A percentile compares a stretch with the other conserved stretches of the same genome.
These are phyloP conservation scores for Ramaria rubella DNA, from an alignment of 768 basidiomycete species.

Conservation along the genomic window DNA sequence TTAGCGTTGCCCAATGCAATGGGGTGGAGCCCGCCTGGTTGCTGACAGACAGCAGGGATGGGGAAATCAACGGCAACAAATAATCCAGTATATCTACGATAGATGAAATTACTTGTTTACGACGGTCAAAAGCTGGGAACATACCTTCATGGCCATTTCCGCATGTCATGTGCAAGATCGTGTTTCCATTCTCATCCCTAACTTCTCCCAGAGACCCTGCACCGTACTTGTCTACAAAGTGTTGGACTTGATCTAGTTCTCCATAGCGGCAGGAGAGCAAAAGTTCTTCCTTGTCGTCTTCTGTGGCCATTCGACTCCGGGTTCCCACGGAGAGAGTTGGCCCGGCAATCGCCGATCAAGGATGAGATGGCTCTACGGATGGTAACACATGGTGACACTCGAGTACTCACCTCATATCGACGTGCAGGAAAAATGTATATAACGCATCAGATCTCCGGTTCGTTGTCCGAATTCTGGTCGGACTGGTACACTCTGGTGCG, in stretches of 20 bases:
- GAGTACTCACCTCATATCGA: background rate
- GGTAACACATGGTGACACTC: too few relatives aligned
- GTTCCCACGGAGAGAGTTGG: background rate
- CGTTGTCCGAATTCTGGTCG: background rate
- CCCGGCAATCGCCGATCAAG: too few relatives aligned
- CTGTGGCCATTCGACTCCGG: conserved; percentile 1
- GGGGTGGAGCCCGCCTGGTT: conserved; percentile 77
- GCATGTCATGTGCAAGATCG: conserved; percentile 76
- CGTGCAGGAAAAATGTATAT: background rate
- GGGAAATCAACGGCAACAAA: conserved; percentile 54
- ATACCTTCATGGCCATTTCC: conserved; percentile 87
- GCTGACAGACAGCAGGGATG: conserved; percentile 49
- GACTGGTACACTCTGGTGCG: background rate
- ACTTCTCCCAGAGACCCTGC: conserved; percentile 36
- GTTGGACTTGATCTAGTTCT: conserved; percentile 70
- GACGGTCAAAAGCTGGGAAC: conserved; percentile 16
- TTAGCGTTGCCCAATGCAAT: conserved; percentile 88
- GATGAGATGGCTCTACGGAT: too few relatives aligned
- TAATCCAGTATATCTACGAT: conserved; percentile 64
- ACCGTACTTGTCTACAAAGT: conserved; percentile 58
- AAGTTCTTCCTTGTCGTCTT: conserved; percentile 51
- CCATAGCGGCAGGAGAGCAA: conserved; percentile 85
- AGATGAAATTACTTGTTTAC: conserved; percentile 9
- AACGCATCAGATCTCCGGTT: background rate
- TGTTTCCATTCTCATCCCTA: conserved; percentile 75